Percentiles rank a stretch among this genome's conserved stretches.
phyloP scores from a whole-genome alignment of 345 rosid species.

The Laguncularia racemosa region DNA sequence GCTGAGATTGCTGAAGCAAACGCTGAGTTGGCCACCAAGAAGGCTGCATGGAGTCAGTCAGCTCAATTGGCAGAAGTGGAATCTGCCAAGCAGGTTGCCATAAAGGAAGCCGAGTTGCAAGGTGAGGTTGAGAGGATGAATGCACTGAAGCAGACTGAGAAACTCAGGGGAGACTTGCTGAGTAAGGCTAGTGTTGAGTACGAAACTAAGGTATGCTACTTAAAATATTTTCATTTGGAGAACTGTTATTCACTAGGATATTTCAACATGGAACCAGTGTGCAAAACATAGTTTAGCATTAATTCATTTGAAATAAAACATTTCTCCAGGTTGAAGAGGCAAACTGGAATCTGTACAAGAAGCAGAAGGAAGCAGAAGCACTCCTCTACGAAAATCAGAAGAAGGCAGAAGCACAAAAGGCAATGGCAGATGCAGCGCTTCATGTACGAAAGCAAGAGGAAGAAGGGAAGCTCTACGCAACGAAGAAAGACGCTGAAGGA shows the following conservation, averaged over 20 bases:
- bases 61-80: slow-evolving; percentile 74
- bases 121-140: slow-evolving; percentile 71
- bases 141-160: slow-evolving; percentile 54
- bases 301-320: not conserved
- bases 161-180: slow-evolving; percentile 73
- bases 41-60: slow-evolving; percentile 45
- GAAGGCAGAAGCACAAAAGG: slow-evolving; percentile 61
- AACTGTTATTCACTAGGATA: too few species aligned
- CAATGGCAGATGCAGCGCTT: slow-evolving; percentile 56
- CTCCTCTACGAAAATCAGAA: slow-evolving; percentile 43
- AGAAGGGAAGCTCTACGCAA: slow-evolving; percentile 30
- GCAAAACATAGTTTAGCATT: too few species aligned
- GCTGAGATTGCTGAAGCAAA: slow-evolving; percentile 75
- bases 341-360: slow-evolving; percentile 17
- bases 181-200: slow-evolving; percentile 75
- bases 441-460: slow-evolving; percentile 42
- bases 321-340: slow-evolving; percentile 14
- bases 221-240: too few species aligned
- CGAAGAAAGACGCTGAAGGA: slow-evolving; percentile 67
- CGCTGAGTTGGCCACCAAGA: too few species aligned
- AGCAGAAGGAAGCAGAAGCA: slow-evolving; percentile 65
- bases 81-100: slow-evolving; percentile 55
- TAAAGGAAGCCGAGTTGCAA: slow-evolving; percentile 71
- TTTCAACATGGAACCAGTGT: too few species aligned
- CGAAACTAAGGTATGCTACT: slow-evolving; percentile 46